Base-by-base conservation (phyloP, 441 rosid species). In the Jatropha multifida region DNA sequence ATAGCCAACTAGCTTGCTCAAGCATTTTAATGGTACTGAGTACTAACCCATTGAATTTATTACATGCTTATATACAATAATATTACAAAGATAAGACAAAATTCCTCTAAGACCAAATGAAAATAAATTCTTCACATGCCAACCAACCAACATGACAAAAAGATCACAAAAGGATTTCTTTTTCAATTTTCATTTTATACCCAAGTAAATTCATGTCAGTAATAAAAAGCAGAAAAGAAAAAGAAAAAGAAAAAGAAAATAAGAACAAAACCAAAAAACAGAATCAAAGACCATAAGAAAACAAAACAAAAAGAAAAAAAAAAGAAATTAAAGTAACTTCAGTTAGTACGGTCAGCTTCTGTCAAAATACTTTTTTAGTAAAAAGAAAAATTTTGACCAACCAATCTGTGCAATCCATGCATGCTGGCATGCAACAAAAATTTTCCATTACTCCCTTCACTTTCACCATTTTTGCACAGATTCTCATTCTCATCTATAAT, bases 341-440 rank as follows among this genome's bases (percentile, higher is more conserved):
- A 76, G 86, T 80, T 76, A 85, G 88, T 75, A 78, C 82, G 56
- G 75, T 81, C 85, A 83, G 85, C 85, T 79, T 73, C 80, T 62
- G 71, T 69, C 75, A 61, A 69, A 76, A 72, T 55, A 49, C 17
- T 7, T 8, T 17, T 18, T 73, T 14, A 8, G 55, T 23, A 44
- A 48, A 42, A 41, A 0, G 23, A 15, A 71, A 64, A 76, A 71
- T 40, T 65, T 82, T 78, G 79, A 79, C 79, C 84, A 74, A 62
- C 68, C 68, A 26, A 63, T 73, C 75, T 18, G 7, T 4, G 32
- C 66, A 3, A 2, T 52, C 60, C 61, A 23, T 48, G 46, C 41
- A 41, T 68, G 55, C 13, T 49, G 11, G 62, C 42, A 32, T 32
- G 32, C 32, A 32, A 32, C 32, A 32, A 32, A 32, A 32, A 32